Conservation (phyloP, 805 yeast genomes). For the Starmera quercuum region DNA sequence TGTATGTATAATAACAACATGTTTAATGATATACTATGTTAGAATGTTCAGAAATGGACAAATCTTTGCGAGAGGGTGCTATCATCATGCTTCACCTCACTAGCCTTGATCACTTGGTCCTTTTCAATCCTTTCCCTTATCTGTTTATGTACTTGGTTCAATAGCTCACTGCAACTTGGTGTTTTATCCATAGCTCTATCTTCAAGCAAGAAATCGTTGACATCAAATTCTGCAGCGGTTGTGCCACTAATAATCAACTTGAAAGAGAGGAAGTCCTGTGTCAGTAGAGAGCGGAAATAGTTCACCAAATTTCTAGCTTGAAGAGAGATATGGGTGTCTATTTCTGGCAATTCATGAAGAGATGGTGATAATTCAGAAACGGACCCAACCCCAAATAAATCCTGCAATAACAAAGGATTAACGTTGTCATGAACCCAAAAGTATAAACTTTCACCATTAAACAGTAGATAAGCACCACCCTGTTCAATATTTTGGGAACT, state of each 20-base stretch:
- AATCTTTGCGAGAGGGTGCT: conserved; percentile 12
- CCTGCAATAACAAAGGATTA: conserved; percentile 58
- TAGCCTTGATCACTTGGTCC: conserved; percentile 23
- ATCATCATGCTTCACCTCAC: conserved; percentile 17
- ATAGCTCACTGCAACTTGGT: conserved; percentile 56
- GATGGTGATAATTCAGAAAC: conserved; percentile 17
- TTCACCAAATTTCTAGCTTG: conserved; percentile 59
- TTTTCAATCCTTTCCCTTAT: conserved; percentile 46
- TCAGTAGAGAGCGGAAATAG: conserved; percentile 41
- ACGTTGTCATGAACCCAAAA: conserved; percentile 69
- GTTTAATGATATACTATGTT: too few species aligned
- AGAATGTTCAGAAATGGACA: conserved; percentile 8
- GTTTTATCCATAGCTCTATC: conserved; percentile 53
- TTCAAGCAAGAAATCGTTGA: conserved; percentile 61
- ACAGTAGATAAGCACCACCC: conserved; percentile 74
- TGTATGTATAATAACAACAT: not conserved
- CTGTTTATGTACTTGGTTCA: conserved; percentile 59
- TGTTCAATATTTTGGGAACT: conserved; percentile 33
- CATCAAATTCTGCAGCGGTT: conserved; percentile 38
- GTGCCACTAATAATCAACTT: conserved; percentile 57
- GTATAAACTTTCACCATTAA: conserved; percentile 53
- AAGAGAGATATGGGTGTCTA: conserved; percentile 59
- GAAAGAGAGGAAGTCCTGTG: conserved; percentile 36
- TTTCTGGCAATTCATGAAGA: conserved; percentile 53
- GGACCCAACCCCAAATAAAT: conserved; percentile 60